Evolutionary conservation across 176 grass and related monocot genomes (phyloP), one percentile per base, ranked within the genome.

Genomic region (Aegilops umbellulata): DNA sequence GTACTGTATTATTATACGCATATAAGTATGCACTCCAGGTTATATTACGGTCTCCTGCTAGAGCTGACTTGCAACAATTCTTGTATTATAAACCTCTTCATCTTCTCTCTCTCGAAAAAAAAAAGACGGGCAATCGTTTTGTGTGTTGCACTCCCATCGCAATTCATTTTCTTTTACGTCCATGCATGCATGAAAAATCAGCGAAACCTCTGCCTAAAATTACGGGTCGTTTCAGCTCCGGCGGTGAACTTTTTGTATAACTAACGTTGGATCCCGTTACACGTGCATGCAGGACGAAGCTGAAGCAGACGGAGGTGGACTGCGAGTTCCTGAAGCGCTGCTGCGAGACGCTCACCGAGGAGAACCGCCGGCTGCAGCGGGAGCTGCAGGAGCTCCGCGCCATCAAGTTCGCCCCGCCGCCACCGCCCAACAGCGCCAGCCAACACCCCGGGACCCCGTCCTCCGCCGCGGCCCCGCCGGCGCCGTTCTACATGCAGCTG

Each of bases 221-320:
- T 10, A 47, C 4, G 70, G 36, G 23, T 74, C 23, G 17, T 74
- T 14, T 47, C 39, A 5, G 6, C 8, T 51, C 69, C 83, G 72
- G 77, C 16, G 70, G 65, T 41, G 68, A 19, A 58, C 17, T 58
- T 58, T 20, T 9, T 42, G 10, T 39, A 44, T 44, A 44, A 16
- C 2, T 81, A 70, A 35, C 63, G 27, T 69, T 47, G 19, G 38
- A 73, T 77, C 53, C 24, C 4, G 10, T 76, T 3, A n/a, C 69
- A 9, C 63, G 17, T 70, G 85, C 82, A 61, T 80, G 82, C 82
- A 99, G 97, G 91, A 99, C 97, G 22, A 99, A 99, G 90, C 88
- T 97, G 82, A 99, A 97, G 92, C 92, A 97, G 84, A 99, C 97
- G 23, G 94, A 99, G 85, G 92, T 94, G 42, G 97, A 99, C 82